Evolutionary conservation across 2,329 filamentous ascomycete genomes (phyloP), one percentile per base, ranked within the genome.

Genomic region (Domatiomyces catenatus): DNA sequence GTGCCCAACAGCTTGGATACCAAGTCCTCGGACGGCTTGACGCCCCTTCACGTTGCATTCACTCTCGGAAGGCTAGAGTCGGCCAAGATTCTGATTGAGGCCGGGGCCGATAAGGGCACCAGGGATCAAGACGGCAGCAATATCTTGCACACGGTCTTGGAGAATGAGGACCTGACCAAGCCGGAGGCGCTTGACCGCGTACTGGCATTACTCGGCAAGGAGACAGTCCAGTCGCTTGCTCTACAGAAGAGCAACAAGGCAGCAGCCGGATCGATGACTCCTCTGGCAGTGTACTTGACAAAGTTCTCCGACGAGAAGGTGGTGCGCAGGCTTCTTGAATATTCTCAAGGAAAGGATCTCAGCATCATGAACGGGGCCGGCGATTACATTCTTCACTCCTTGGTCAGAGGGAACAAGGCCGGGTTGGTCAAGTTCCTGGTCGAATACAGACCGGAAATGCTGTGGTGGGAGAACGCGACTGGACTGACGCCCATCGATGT

Each of bases 391-490:
- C 58, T 71, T 8, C 71, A 74, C 53, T 54, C 60, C 1, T 61
- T 61, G 1, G 61, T 69, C 20, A 62, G 61, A 24, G 45, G 52
- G 19, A 56, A 58, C 15, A 51, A 56, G 19, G 49, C 67, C 5
- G 74, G 77, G 39, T 67, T 81, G 1, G 71, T 73, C 12, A 69
- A 79, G 57, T 71, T 85, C 24, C 80, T 84, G 2, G 65, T 88
- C 8, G 67, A 75, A 8, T 69, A 69, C 56, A 71, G 76, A 17
- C 76, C 81, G 0, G 70, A 72, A 22, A 69, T 88, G 1, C 67
- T 87, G 0, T 74, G 77, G 57, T 76, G 80, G 19, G 86, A 92
- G 63, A 89, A 89, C 57, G 78, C 84, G 0, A 84, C 84, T 0
- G 86, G 86, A 1, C 74, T 77, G 15, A 92, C 85, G 0, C 82